Percentiles rank a stretch among this genome's conserved stretches.
phyloP scores from a whole-genome alignment of 148 eudicot species.

The Silene conica region DNA sequence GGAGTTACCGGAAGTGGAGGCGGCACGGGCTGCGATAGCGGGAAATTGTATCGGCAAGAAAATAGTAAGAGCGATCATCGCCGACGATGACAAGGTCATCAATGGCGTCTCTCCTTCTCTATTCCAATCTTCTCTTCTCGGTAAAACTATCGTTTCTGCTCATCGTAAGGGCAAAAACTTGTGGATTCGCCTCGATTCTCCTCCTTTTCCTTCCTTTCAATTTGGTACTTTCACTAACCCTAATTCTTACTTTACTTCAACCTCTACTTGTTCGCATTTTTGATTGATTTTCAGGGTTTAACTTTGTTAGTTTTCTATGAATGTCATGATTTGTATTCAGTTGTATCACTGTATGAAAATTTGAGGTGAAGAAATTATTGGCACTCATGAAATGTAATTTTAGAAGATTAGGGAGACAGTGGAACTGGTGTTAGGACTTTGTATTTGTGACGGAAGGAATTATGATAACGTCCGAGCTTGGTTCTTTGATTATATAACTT shows the following conservation, averaged over 20 bases:
- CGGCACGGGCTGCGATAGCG: constrained; percentile 73
- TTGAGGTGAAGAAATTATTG: neutral
- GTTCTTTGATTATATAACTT: no score
- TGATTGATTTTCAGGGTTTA: constrained; percentile 18
- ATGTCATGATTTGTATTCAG: neutral
- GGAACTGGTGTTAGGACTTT: no score
- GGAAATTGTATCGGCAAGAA: constrained; percentile 74
- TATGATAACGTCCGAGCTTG: neutral
- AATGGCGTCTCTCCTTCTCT: constrained; percentile 59
- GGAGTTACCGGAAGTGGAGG: constrained; percentile 95
- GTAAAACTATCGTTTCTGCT: constrained; percentile 77
- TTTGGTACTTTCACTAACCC: constrained; percentile 59
- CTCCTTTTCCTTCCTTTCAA: constrained; percentile 92
- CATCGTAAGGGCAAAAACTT: constrained; percentile 91
- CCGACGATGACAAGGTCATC: constrained; percentile 74
- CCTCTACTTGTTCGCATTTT: neutral
- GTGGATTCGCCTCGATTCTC: constrained; percentile 93
- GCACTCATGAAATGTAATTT: neutral
- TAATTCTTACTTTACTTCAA: constrained; percentile 11
- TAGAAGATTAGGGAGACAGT: neutral
- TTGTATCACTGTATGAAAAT: neutral
- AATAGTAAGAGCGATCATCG: constrained; percentile 53
- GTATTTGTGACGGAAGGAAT: neutral
- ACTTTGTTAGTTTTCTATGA: neutral
- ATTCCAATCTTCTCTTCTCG: constrained; percentile 55